Percentiles rank a stretch among this genome's conserved stretches.
Conservation (phyloP, 768 basidiomycete genomes). For the Auricularia cornea region DNA sequence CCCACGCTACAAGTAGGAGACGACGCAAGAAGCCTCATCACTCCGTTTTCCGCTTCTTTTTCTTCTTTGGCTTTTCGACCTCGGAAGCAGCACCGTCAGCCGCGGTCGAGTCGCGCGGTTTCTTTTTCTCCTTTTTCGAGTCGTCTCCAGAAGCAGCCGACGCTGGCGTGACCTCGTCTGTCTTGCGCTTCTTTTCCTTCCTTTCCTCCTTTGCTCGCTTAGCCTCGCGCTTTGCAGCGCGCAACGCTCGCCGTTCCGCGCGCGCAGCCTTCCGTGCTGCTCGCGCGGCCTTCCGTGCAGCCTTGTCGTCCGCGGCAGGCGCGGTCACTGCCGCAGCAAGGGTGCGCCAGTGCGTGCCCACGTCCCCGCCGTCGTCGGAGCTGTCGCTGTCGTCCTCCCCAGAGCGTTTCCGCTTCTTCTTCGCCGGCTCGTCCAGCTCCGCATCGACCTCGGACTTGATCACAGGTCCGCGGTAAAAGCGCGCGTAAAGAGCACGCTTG, state of each 20-base stretch:
- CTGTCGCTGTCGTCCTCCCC: not conserved
- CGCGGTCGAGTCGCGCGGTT: not conserved
- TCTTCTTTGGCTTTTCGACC: no score
- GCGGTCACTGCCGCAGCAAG: not conserved
- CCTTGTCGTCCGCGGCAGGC: not conserved
- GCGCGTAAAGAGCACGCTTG: constrained; percentile 61
- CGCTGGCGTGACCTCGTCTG: not conserved
- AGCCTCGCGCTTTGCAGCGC: not conserved
- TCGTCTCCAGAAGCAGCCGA: not conserved
- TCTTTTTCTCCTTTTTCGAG: not conserved
- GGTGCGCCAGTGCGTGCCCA: not conserved
- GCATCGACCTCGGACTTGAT: constrained; percentile 31
- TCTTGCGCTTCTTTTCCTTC: not conserved
- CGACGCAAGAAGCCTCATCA: no score
- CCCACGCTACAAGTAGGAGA: no score
- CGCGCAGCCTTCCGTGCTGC: not conserved
- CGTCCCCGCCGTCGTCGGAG: not conserved
- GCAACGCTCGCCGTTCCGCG: not conserved
- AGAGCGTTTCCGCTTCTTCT: not conserved
- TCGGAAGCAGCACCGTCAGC: not conserved
- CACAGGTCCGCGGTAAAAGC: constrained; percentile 72
- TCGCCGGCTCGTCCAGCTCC: constrained; percentile 22
- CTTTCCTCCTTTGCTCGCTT: not conserved
- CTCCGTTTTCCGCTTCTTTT: no score
- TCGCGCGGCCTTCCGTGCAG: not conserved